Evolutionary conservation across 768 basidiomycete species (phyloP).

Genomic region (Astraeus odoratus): DNA sequence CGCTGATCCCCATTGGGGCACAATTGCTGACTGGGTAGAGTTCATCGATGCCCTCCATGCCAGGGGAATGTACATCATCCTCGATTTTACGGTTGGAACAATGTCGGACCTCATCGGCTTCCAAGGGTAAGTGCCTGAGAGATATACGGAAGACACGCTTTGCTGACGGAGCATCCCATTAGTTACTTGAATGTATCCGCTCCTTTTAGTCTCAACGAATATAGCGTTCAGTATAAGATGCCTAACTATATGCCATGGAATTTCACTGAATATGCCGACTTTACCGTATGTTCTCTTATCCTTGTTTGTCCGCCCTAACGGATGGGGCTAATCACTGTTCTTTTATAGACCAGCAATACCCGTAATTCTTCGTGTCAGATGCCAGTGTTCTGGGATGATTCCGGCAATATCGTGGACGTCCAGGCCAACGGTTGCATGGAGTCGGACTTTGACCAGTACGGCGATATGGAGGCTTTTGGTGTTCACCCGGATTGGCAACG

Average conservation of each 20-base stretch:
- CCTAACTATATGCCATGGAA: slow-evolving; percentile 81
- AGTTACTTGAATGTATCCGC: slow-evolving; percentile 72
- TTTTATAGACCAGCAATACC: slow-evolving; percentile 50
- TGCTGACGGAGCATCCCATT: slow-evolving; percentile 9
- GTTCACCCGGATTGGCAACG: slow-evolving; percentile 93
- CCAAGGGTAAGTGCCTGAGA: slow-evolving; percentile 48
- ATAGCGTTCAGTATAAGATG: slow-evolving; percentile 65
- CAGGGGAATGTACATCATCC: slow-evolving; percentile 86
- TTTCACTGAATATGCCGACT: slow-evolving; percentile 80
- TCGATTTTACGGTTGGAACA: slow-evolving; percentile 91
- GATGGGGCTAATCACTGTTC: not conserved
- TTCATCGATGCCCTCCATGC: slow-evolving; percentile 73
- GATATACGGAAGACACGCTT: slow-evolving; percentile 3
- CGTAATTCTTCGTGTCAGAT: slow-evolving; percentile 71
- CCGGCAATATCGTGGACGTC: slow-evolving; percentile 48
- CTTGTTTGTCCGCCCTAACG: slow-evolving; percentile 1
- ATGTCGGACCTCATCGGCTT: slow-evolving; percentile 87
- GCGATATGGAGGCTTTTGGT: slow-evolving; percentile 97
- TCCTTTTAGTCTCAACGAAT: slow-evolving; percentile 72
- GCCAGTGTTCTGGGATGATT: slow-evolving; percentile 76
- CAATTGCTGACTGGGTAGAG: slow-evolving; percentile 67
- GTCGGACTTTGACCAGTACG: slow-evolving; percentile 92
- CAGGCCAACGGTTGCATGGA: slow-evolving; percentile 62
- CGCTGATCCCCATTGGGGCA: slow-evolving; percentile 91
- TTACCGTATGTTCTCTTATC: slow-evolving; percentile 40